Conservation (phyloP, 2,329 filamentous ascomycete genomes). For the Colletotrichum theobromicola region DNA sequence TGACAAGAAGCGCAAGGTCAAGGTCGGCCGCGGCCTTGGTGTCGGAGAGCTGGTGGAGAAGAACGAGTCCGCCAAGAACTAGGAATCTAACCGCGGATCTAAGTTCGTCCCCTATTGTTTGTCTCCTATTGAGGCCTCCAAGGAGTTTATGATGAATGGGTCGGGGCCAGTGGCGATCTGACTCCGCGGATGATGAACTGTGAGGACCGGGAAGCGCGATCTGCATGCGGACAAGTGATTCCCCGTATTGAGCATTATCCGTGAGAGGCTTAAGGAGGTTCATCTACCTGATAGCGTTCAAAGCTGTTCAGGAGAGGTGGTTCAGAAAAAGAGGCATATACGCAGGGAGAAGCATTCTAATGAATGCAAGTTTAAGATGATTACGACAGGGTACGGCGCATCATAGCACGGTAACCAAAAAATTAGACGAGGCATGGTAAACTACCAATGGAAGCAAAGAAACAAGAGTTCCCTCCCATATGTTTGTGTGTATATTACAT, state of each 20-base stretch:
- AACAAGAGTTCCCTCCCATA: neutral
- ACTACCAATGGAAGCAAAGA: neutral
- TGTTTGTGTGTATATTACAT: neutral
- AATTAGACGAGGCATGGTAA: neutral
- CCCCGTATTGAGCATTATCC: neutral
- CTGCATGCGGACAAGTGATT: neutral
- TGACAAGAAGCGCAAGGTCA: constrained; percentile 79
- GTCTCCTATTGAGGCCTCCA: neutral
- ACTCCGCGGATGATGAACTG: neutral
- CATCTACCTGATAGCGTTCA: neutral
- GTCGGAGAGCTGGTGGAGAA: constrained; percentile 80
- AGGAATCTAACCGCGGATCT: constrained; percentile 14
- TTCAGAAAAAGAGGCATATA: neutral
- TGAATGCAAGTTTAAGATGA: neutral
- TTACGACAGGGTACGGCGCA: constrained; percentile 4
- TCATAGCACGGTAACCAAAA: constrained; percentile 4
- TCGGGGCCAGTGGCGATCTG: neutral
- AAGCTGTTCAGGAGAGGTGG: neutral
- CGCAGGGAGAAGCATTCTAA: neutral
- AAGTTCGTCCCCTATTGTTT: neutral
- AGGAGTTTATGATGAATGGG: neutral
- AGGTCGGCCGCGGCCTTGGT: constrained; percentile 80
- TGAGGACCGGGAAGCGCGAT: neutral
- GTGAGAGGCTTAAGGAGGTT: neutral
- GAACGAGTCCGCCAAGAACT: constrained; percentile 62